Base-by-base conservation (phyloP, 306 rosid genomes). In the Fragaria vesca region DNA sequence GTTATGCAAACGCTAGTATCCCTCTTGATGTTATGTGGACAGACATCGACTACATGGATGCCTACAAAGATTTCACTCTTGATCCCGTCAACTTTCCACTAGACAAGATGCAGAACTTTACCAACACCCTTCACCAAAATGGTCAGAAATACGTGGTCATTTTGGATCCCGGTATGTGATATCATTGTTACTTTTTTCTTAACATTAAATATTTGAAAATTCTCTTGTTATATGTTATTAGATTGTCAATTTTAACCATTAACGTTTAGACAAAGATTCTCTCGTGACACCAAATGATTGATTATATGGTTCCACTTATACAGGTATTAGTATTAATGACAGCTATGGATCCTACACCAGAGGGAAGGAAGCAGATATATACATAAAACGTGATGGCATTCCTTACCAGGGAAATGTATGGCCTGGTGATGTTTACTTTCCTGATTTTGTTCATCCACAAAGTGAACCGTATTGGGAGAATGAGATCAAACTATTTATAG, bases 21-120 rank as follows among this genome's bases (percentile, higher is more conserved):
- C 98, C 96, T 62, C 96, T 94, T 11, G 97, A 91, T 89, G 97
- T 89, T 62, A 87, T 90, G 84, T 94, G 98, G 97, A 94, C 98
- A 17, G 96, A 94, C 79, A 92, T 94, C 79, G 98, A 94, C 83
- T 89, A 92, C 88, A 94, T 92, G 98, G 98, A 92, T 86, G 92
- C 78, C 28, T 88, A 70, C 71, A 94, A 94, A 84, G 95, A 90
- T 78, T 94, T 94, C 74, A 92, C 97, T 48, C 87, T 94, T 73
- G 97, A 94, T 79, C 98, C 96, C 50, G 66, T 92, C 68, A 90
- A 94, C 87, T 94, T 89, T 77, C 96, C 98, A 0, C 38, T 77
- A 63, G 88, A 88, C 12, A 76, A 82, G 83, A 90, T 94, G 96
- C 76, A 50, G 78, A 81, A 30, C 24, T 88, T 94, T 80, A 89